Base-by-base conservation (phyloP, 2,329 filamentous ascomycete genomes). In the Huntiella decipiens region DNA sequence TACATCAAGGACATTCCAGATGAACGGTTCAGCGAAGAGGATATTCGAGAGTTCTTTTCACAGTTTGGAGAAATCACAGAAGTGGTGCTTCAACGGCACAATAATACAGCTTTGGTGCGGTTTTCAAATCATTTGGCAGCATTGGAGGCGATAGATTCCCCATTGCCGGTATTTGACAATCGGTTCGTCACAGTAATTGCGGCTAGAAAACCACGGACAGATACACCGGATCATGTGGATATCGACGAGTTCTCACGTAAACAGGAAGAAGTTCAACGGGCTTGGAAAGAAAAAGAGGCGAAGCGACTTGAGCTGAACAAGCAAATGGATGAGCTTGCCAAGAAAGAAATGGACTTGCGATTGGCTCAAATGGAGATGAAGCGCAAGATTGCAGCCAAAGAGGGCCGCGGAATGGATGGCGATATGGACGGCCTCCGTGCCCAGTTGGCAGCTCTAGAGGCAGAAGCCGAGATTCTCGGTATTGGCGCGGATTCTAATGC, bases 151-250 rank as follows among this genome's bases (percentile, higher is more conserved):
- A 85, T 83, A 57, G 70, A 71, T 40, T 86, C 79, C 6, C 82
- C 83, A 0, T 85, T 85, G 56, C 78, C 77, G 40, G 78, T 91
- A 38, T 91, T 88, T 56, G 80, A 87, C 54, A 91, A 88, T 53
- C 70, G 83, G 8, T 91, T 91, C 54, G 83, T 91, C 42, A 87
- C 85, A 54, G 79, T 88, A 17, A 36, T 48, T 32, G 31, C 39
- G 11, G 37, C 19, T 3, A 36, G 45, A 5, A 19, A 48, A 34
- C 49, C 35, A 19, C 22, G 28, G 12, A 50, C 43, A 3, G 41
- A 51, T 12, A 32, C 51, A 4, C 51, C 52, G 28, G 67, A 73
- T 47, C 65, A 72, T 1, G 70, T 85, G 7, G 79, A 87, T 54
- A 65, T 77, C 51, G 78, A 80, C 41, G 80, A 82, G 52, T 76